Conservation (phyloP, 2,329 filamentous ascomycete species). For the Hymenoscyphus fructigenus region DNA sequence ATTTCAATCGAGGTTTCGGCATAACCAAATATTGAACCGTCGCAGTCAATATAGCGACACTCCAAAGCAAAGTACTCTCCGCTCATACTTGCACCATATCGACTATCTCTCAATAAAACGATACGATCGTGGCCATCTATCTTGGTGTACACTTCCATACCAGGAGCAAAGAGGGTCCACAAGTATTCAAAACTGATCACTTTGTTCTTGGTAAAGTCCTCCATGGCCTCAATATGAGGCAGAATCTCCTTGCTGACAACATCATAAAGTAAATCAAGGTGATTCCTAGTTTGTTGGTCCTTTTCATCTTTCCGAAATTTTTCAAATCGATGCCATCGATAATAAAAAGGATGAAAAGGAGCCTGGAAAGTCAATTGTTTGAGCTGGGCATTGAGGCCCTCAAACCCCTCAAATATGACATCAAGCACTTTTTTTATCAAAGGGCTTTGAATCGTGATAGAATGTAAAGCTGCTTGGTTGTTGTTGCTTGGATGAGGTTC, state of each 20-base stretch:
- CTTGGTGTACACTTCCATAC: slow-evolving; percentile 23
- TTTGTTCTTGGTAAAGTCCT: slow-evolving; percentile 52
- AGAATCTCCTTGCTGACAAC: slow-evolving; percentile 52
- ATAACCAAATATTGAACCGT: slow-evolving; percentile 23
- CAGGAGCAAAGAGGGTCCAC: slow-evolving; percentile 43
- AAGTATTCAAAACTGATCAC: slow-evolving; percentile 54
- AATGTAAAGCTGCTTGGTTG: slow-evolving; percentile 29
- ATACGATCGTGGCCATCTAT: slow-evolving; percentile 22
- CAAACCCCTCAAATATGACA: slow-evolving; percentile 35
- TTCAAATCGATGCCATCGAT: slow-evolving; percentile 57
- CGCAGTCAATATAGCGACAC: slow-evolving; percentile 21
- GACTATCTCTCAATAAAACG: slow-evolving; percentile 22
- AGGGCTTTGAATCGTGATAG: slow-evolving; percentile 39
- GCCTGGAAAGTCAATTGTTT: slow-evolving; percentile 47
- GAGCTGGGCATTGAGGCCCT: slow-evolving; percentile 36
- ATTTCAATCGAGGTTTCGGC: slow-evolving; percentile 20
- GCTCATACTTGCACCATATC: slow-evolving; percentile 27
- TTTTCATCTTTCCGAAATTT: slow-evolving; percentile 42
- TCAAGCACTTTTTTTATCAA: slow-evolving; percentile 36
- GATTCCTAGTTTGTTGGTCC: slow-evolving; percentile 46
- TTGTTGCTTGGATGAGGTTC: slow-evolving; percentile 24
- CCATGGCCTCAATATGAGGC: slow-evolving; percentile 48
- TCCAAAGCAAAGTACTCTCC: slow-evolving; percentile 21
- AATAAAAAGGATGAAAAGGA: slow-evolving; percentile 64
- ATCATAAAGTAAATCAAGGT: slow-evolving; percentile 47